These are phyloP conservation scores for Catharanthus roseus DNA, from an alignment of 257 asterid species.

Conservation along the genomic window DNA sequence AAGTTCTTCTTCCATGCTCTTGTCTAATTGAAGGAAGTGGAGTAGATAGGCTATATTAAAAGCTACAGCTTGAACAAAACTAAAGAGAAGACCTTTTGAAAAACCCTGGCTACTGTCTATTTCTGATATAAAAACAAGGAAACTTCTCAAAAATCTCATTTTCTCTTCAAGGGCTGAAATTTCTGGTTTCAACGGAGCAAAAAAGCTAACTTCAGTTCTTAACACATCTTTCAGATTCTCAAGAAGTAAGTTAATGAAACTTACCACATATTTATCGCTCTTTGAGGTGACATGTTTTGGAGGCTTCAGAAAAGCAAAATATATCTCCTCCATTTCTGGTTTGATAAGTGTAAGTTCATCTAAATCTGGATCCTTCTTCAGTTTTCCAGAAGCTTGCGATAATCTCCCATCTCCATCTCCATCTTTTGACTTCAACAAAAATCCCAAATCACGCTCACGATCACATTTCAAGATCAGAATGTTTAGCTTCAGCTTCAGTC, in stretches of 20 bases:
- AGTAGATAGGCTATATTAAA: not conserved
- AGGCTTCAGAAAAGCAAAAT: not conserved
- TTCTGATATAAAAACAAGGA: not conserved
- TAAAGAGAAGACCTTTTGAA: not conserved
- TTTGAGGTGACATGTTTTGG: not conserved
- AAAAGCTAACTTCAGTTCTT: not conserved
- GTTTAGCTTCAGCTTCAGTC: not conserved
- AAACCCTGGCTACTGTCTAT: not conserved
- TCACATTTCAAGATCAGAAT: not conserved
- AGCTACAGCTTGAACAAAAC: not conserved
- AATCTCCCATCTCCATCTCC: not conserved
- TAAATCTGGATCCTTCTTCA: too few species aligned
- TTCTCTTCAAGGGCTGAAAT: not conserved
- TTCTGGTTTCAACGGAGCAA: not conserved
- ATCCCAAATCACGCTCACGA: not conserved
- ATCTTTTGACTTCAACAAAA: too few species aligned
- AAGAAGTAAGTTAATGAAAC: not conserved
- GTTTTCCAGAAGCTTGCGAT: not conserved
- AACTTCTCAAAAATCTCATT: not conserved
- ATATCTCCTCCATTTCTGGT: slow-evolving; percentile 5
- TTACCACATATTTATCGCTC: not conserved
- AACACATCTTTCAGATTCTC: not conserved
- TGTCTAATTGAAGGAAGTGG: not conserved
- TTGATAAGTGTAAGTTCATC: not conserved
- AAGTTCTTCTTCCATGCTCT: not conserved